Evolutionary conservation across 164 flowering plant genomes (phyloP), one percentile per base, ranked within the genome.

Genomic region (Paratinospora sagittata): DNA sequence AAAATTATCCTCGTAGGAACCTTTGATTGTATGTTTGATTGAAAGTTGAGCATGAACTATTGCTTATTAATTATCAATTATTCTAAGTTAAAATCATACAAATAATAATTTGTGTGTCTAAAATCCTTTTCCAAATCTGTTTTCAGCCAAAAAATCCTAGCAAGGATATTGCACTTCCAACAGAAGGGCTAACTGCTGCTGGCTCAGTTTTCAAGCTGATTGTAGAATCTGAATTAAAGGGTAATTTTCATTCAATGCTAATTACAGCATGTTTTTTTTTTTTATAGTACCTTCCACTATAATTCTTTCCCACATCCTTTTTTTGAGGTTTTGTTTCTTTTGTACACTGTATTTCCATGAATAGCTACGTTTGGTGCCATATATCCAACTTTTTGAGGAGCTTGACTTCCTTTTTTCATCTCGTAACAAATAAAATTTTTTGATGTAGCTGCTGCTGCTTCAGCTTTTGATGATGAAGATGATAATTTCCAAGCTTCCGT

Each of bases 221-320:
- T 76, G 87, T 87, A 30, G 91, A 92, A 77, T 83, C 88, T 66
- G 98, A 96, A 79, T 82, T 96, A 61, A 91, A 85, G 75, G 90
- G 99, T 96, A 78, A 76, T 62, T 70, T 24, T 34, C 24, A 17
- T 60, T 23, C 52, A 30, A 30, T 55, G 8, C 34, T 7, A 43
- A 62, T 24, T 43, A 7, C 27, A 27, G 30, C 19, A 23, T 55
- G 34, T 52, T 30, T n/a, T 16, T 2, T 13, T 52, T 27, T 71
- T 17, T 16, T 52, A 16, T 41, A 6, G 4, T 41, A 52, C 19
- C 23, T 52, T 17, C 60, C 60, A 19, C 17, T 52, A 52, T 52
- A 6, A 0, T 52, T 19, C 60, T 52, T 19, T 17, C 21, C 0
- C 27, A 47, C 33, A 27, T 13, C 10, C 19, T 65, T n/a, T 52